phyloP scores from a whole-genome alignment of 2,329 filamentous ascomycete species.

The Dactylellina haptotyla region DNA sequence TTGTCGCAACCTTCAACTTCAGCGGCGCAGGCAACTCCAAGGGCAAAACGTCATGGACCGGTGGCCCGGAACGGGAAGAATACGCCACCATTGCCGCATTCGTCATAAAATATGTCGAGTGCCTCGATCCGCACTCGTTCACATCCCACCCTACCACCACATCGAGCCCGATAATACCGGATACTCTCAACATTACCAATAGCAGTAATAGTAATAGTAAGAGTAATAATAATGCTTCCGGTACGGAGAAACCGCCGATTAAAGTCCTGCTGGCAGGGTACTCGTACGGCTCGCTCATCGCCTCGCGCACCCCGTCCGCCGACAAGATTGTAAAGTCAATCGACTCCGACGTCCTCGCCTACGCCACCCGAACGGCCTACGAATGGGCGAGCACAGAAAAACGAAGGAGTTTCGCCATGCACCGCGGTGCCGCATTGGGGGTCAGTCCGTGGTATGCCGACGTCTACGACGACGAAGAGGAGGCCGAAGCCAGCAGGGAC shows the following conservation, averaged over 20 bases:
- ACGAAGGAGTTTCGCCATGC: slow-evolving; percentile 50
- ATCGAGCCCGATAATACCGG: too few species aligned
- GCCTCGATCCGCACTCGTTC: slow-evolving; percentile 40
- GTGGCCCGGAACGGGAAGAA: slow-evolving; percentile 80
- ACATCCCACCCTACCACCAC: background rate
- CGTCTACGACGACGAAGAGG: slow-evolving; percentile 4
- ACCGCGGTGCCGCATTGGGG: slow-evolving; percentile 28
- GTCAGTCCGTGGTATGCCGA: slow-evolving; percentile 22
- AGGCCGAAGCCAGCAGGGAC: background rate
- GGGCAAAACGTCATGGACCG: slow-evolving; percentile 87
- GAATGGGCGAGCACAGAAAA: slow-evolving; percentile 50
- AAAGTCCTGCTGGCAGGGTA: slow-evolving; percentile 77
- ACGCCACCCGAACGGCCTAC: slow-evolving; percentile 47
- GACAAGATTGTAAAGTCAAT: slow-evolving; percentile 61
- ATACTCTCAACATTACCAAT: background rate
- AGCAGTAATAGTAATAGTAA: background rate
- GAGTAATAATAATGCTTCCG: background rate
- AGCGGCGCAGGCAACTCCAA: slow-evolving; percentile 78
- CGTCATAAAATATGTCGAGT: slow-evolving; percentile 74
- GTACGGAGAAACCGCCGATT: slow-evolving; percentile 31
- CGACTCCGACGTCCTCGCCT: slow-evolving; percentile 60
- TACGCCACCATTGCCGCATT: slow-evolving; percentile 86
- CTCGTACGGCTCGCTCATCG: slow-evolving; percentile 88
- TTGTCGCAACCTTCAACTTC: slow-evolving; percentile 92
- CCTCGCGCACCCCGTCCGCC: slow-evolving; percentile 74